phyloP scores from a whole-genome alignment of 148 eudicot genomes.

The Chenopodium suecicum region DNA sequence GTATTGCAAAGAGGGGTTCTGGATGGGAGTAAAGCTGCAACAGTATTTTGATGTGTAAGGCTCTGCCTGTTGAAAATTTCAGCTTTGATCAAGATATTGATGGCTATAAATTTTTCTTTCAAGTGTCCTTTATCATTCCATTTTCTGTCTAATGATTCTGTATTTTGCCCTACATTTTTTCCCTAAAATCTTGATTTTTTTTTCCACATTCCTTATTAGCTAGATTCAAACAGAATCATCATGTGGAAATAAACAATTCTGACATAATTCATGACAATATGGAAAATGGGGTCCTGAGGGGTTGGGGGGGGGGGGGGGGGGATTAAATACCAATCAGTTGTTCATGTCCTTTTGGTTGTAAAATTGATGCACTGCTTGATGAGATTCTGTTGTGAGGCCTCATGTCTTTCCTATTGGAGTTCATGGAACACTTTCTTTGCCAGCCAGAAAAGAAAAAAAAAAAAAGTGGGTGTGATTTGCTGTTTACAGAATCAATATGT shows the following conservation, averaged over 20 bases:
- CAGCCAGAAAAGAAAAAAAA: background rate
- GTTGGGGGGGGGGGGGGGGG: background rate
- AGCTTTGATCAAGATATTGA: background rate
- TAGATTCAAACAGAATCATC: background rate
- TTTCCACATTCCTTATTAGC: background rate
- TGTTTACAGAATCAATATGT: background rate
- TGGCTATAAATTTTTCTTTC: background rate
- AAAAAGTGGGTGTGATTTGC: too few relatives aligned
- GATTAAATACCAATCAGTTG: background rate
- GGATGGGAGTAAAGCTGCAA: background rate
- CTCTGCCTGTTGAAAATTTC: background rate
- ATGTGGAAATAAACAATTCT: too few relatives aligned
- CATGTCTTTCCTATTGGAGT: background rate
- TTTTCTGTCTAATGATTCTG: too few relatives aligned
- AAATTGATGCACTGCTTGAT: background rate
- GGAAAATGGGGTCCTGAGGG: too few relatives aligned
- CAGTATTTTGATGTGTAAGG: too few relatives aligned
- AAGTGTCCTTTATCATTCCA: background rate
- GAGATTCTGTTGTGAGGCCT: background rate
- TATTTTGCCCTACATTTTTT: background rate
- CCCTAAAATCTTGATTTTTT: too few relatives aligned
- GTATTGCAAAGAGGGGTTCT: background rate
- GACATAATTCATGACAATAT: too few relatives aligned
- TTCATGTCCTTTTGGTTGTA: background rate
- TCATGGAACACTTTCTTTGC: conserved; percentile 5